Evolutionary conservation across 2,329 filamentous ascomycete species (phyloP).

Genomic region (Madurella fahalii): DNA sequence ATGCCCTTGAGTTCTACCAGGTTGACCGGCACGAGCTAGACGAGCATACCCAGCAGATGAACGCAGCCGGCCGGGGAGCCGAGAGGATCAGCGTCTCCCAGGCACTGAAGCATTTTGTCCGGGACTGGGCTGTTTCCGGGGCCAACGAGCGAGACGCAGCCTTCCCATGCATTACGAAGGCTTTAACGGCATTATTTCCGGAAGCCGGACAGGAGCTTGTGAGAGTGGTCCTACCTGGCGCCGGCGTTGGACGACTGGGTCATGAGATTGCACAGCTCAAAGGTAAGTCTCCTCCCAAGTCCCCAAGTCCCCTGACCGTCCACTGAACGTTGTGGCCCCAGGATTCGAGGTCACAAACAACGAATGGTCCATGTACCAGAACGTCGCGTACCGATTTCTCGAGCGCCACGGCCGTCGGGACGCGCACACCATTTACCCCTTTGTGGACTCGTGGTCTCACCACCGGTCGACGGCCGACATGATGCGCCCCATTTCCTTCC

Average conservation of each 20-base stretch:
- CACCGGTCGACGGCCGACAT: constrained; percentile 47
- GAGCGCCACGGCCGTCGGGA: constrained; percentile 27
- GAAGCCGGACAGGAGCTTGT: constrained; percentile 22
- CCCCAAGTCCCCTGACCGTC: background rate
- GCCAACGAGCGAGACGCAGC: constrained; percentile 41
- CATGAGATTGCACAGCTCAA: constrained; percentile 45
- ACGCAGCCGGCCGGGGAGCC: constrained; percentile 35
- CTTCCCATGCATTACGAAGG: constrained; percentile 37
- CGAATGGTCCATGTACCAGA: constrained; percentile 58
- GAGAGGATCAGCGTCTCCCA: constrained; percentile 49
- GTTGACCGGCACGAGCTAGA: constrained; percentile 43
- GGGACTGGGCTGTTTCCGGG: constrained; percentile 53
- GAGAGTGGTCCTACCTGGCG: constrained; percentile 48
- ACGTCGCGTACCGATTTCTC: constrained; percentile 49
- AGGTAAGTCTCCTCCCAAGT: constrained; percentile 29
- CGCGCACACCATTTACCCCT: constrained; percentile 42
- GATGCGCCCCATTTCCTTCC: constrained; percentile 43
- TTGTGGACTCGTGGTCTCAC: constrained; percentile 54
- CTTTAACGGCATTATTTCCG: constrained; percentile 33
- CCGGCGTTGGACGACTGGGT: constrained; percentile 49
- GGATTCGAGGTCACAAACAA: constrained; percentile 52
- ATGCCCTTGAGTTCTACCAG: constrained; percentile 44
- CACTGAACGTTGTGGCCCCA: constrained; percentile 15
- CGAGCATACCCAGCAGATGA: constrained; percentile 36
- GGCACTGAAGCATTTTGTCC: constrained; percentile 53